Base-by-base conservation (phyloP, 768 basidiomycete species). In the Postia placenta region DNA sequence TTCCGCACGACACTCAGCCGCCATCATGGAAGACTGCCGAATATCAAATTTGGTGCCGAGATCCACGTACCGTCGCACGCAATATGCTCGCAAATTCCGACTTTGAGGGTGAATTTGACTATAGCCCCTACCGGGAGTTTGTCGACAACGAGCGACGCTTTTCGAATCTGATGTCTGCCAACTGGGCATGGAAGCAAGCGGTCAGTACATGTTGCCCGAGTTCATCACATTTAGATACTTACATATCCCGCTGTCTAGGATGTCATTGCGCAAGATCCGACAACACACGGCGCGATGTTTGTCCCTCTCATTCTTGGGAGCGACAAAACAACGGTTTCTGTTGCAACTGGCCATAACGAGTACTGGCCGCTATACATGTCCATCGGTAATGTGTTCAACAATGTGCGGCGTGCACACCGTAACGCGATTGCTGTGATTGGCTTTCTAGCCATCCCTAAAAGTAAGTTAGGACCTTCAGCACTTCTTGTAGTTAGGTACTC, bases 371-470 rank as follows among this genome's bases (percentile, higher is more conserved):
- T 66, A 3, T 67, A 65, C 30, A 25, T 51, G 1, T 62, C 60
- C 2, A 45, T 57, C 7, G 60, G 66, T 1, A 56, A 57, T 20
- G 22, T 61, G 1, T 42, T 48, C 17, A 65, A 64, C 23, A 46
- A 49, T 42, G 55, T 63, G 0, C 49, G 55, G 0, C 36, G 61
- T 15, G 60, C 57, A 0, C 63, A 64, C 17, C 35, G 51, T 2
- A 43, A 58, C 26, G 57, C 53, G 0, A 42, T 64, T 1, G 38
- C 48, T 0, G 9, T 57, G 0, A 22, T 60, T 0, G 55, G 42
- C 0, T 69, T 67, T 44, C 50, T 68, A 1, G 47, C 62, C 2
- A 66, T 68, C 30, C 61, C 64, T 11, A 67, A 69, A 57, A 49
- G 66, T 69, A 48, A 30, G 57, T 48, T 33, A 7, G 30, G 30